phyloP scores from a whole-genome alignment of 2,329 filamentous ascomycete genomes.

The Triangularia verruculosa region DNA sequence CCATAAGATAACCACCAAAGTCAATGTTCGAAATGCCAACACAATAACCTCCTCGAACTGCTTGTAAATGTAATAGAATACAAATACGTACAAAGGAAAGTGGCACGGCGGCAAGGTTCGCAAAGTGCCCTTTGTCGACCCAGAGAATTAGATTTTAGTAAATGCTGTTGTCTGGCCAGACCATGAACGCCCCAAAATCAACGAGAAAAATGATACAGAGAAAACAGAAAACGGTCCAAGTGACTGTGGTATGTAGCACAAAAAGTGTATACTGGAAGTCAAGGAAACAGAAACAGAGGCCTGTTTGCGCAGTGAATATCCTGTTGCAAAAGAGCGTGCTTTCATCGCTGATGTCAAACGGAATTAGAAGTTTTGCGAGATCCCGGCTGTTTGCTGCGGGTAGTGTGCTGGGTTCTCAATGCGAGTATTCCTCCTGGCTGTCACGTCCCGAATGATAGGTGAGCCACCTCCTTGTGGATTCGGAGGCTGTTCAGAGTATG shows the following conservation, averaged over 20 bases:
- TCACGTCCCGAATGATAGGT: slow-evolving; percentile 89
- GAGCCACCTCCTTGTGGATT: slow-evolving; percentile 46
- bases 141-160: slow-evolving; percentile 14
- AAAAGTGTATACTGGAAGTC: neutral
- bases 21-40: neutral
- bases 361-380: slow-evolving; percentile 89
- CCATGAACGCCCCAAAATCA: slow-evolving; percentile 12
- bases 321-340: slow-evolving; percentile 2
- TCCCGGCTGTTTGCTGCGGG: slow-evolving; percentile 89
- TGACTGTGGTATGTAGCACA: neutral
- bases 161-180: slow-evolving; percentile 11
- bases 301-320: slow-evolving; percentile 1
- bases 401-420: slow-evolving; percentile 90
- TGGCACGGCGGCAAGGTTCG: neutral
- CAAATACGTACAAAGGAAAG: neutral
- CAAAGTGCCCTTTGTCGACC: slow-evolving; percentile 4
- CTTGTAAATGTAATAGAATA: neutral
- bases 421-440: slow-evolving; percentile 85
- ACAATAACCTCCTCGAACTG: neutral
- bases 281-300: neutral
- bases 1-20: too few species aligned
- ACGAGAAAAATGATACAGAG: neutral
- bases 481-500: slow-evolving; percentile 46
- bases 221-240: neutral
- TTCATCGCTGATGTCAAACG: neutral